Evolutionary conservation across 2,329 filamentous ascomycete genomes (phyloP), one percentile per base, ranked within the genome.

Genomic region (Colletotrichum tabaci): DNA sequence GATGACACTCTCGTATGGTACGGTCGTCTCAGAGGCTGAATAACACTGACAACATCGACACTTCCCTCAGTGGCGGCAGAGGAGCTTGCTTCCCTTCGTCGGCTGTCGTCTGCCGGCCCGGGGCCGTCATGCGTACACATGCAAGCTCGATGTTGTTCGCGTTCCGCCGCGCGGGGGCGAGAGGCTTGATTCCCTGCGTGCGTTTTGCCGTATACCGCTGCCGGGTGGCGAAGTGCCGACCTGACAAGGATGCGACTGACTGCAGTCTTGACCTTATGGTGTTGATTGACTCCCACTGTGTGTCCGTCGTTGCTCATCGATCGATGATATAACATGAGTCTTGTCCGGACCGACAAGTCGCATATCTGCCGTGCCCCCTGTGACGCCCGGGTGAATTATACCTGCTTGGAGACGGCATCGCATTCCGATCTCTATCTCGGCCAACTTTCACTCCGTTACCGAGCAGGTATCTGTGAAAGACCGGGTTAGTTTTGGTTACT

Each of bases 91-190:
- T 47, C 46, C 38, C 61, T 47, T 50, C 46, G 52, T 9, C 15
- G 56, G n/a, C n/a, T 10, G 16, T 50, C 21, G 15, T 21, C 42
- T 38, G 46, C 23, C 44, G 26, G 44, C 66, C 23, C 44, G 21
- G 38, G 53, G 35, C 52, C 44, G 42, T 30, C 46, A 61, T 50
- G 62, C 42, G 46, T 52, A 18, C 38, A 52, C 3, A 61, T 49
- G 49, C 67, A 61, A 44, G 35, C 23, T 42, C 56, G 44, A 53
- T 21, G 56, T 67, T n/a, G 42, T 47, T 58, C 68, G 68, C 65
- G 49, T 63, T 53, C 38, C 61, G 57, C 68, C 68, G 68, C 47
- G 57, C 64, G 26, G 68, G 65, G 68, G 30, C 7, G 30, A 9
- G 30, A 35, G 8, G 30, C 30, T 60, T 10, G 21, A 35, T 62